These are phyloP conservation scores for Gigaspora rosea DNA, from an alignment of 192 early-diverging fungal species.

Conservation along the genomic window DNA sequence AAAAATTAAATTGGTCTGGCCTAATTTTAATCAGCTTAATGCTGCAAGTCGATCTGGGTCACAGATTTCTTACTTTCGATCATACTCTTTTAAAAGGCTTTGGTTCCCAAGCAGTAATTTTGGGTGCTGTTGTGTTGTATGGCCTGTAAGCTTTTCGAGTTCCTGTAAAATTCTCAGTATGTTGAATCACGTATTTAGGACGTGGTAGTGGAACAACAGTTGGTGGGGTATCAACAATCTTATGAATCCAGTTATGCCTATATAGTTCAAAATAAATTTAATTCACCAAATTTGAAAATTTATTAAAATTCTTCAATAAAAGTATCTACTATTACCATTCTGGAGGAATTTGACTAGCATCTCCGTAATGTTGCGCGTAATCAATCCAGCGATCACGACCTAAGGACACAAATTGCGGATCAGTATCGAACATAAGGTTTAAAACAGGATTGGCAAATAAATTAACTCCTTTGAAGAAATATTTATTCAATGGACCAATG, in stretches of 20 bases:
- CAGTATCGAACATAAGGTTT: too few species aligned
- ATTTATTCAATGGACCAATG: too few species aligned
- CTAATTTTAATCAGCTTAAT: too few species aligned
- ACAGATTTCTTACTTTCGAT: too few species aligned
- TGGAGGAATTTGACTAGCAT: constrained; percentile 66
- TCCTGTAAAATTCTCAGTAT: constrained; percentile 48
- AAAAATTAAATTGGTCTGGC: too few species aligned
- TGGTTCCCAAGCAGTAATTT: constrained; percentile 59
- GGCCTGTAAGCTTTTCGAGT: constrained; percentile 52
- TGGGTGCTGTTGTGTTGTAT: constrained; percentile 61
- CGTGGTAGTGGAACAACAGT: constrained; percentile 37
- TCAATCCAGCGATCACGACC: constrained; percentile 80
- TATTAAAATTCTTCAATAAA: neutral
- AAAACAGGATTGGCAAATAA: too few species aligned
- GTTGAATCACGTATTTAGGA: constrained; percentile 38
- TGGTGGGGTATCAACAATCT: constrained; percentile 44
- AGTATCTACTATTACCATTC: constrained; percentile 57
- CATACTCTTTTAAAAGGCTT: neutral
- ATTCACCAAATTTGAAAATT: neutral
- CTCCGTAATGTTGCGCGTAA: constrained; percentile 49
- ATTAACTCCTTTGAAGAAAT: too few species aligned
- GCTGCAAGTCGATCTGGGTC: too few species aligned
- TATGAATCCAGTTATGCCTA: constrained; percentile 48
- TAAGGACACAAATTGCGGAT: constrained; percentile 16
- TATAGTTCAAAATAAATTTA: neutral